phyloP scores from a whole-genome alignment of 208 protist species.

The Angomonas deanei region DNA sequence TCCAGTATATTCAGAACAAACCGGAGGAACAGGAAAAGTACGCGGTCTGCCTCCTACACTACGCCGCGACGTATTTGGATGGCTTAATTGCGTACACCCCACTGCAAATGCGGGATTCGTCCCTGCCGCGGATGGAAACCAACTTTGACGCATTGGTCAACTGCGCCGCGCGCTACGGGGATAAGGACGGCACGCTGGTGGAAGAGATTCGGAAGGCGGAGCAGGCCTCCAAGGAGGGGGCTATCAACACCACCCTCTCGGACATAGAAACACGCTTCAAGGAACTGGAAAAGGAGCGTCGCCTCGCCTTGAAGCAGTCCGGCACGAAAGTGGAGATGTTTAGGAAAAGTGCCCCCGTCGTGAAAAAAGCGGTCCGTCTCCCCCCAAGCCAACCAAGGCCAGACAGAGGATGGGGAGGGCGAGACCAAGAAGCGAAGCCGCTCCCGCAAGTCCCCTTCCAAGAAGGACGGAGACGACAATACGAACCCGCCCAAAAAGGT shows the following conservation, averaged over 20 bases:
- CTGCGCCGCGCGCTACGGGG: constrained; percentile 34
- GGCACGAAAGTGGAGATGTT: constrained; percentile 55
- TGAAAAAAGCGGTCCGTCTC: not conserved
- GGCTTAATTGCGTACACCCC: constrained; percentile 54
- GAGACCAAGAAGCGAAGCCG: constrained; percentile 12
- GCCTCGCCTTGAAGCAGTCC: constrained; percentile 35
- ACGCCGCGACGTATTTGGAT: constrained; percentile 44
- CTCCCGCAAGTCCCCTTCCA: not conserved
- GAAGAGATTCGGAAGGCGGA: constrained; percentile 13
- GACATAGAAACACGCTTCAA: constrained; percentile 35
- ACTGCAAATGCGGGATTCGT: constrained; percentile 35
- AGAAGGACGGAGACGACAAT: not conserved
- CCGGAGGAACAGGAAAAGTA: constrained; percentile 24
- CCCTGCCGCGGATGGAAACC: constrained; percentile 25
- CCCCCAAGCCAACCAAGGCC: not conserved
- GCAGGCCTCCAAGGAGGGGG: constrained; percentile 12
- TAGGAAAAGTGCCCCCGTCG: constrained; percentile 26
- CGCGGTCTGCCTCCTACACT: constrained; percentile 49
- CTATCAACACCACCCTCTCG: constrained; percentile 9
- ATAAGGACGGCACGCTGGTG: constrained; percentile 9
- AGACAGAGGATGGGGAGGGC: not conserved
- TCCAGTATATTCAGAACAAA: constrained; percentile 39
- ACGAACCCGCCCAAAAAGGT: constrained; percentile 5
- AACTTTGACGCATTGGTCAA: constrained; percentile 46
- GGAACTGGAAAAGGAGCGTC: constrained; percentile 35